phyloP scores from a whole-genome alignment of 371 early-diverging fungal species.

The Rhizopus arrhizus region DNA sequence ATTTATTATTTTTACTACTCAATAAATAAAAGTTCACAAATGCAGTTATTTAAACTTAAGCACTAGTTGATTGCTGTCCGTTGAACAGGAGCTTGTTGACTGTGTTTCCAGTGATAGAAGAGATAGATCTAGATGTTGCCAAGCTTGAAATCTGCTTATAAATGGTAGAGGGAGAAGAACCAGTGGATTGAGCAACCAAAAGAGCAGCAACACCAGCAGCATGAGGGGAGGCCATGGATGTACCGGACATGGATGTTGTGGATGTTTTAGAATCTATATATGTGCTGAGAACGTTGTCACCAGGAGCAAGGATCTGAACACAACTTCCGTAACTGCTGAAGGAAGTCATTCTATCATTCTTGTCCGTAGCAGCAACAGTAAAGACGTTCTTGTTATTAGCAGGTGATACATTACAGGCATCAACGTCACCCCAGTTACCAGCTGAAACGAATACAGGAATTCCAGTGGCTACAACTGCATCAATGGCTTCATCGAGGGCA shows the following conservation, averaged over 20 bases:
- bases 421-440: constrained; percentile 57
- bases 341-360: constrained; percentile 45
- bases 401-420: constrained; percentile 74
- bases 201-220: constrained; percentile 77
- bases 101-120: background rate
- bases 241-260: constrained; percentile 67
- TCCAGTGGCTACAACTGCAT: constrained; percentile 50
- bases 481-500: constrained; percentile 44
- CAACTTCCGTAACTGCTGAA: constrained; percentile 64
- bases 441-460: constrained; percentile 77
- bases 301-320: constrained; percentile 65
- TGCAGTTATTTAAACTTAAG: background rate
- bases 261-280: constrained; percentile 38
- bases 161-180: constrained; percentile 31
- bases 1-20: too few species aligned
- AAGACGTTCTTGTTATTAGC: constrained; percentile 63
- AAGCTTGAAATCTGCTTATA: constrained; percentile 25
- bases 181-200: constrained; percentile 24
- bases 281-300: constrained; percentile 44
- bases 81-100: constrained; percentile 23
- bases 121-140: constrained; percentile 19
- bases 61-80: constrained; percentile 18
- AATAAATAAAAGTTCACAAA: too few species aligned
- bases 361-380: constrained; percentile 69
- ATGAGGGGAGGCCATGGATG: constrained; percentile 82